Base-by-base conservation (phyloP, 768 basidiomycete genomes). In the Amanita jacksonii region DNA sequence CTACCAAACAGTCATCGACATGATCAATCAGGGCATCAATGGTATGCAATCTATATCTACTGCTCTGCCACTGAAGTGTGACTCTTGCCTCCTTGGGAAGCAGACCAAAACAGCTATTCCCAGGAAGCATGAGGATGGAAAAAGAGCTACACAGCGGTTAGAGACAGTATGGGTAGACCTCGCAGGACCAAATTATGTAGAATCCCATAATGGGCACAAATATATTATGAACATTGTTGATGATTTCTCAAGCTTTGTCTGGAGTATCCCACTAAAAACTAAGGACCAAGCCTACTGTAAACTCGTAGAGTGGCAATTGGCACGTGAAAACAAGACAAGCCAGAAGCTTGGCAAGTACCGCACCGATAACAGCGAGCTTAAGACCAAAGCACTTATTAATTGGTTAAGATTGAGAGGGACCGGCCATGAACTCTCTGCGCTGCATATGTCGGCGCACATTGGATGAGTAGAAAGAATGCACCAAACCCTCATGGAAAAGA, bases 381-480 rank as follows among this genome's bases (percentile, higher is more conserved):
- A 47, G 39, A 55, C 41, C 44, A 48, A 45, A 8, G 44, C 46
- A 10, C 54, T 61, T 52, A 33, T 37, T 3, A 43, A 27, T 2
- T 59, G 54, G 56, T 13, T 52, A 1, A 33, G 20, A 9, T 40
- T 43, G 5, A 35, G 44, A 10, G 53, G 55, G 7, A 51, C 41
- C 1, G 7, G 34, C 1, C 49, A 53, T 8, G 36, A 56, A 16
- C 53, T 41, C 40, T 63, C 61, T 0, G 59, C 60, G 0, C 56
- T 62, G 0, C 54, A 68, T 49, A 67, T 62, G 5, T 67, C 63
- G 15, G 55, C 57, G 6, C 51, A 60, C 9, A 68, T 61, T 44
- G 63, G 68, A 4, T 46, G 50, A 5, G 64, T 64, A 2, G 64
- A 70, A 41, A 53, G 62, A 0, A 41, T 62, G 28, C 66, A 71